Conservation (phyloP, 441 rosid species). For the Pelargonium australe region DNA sequence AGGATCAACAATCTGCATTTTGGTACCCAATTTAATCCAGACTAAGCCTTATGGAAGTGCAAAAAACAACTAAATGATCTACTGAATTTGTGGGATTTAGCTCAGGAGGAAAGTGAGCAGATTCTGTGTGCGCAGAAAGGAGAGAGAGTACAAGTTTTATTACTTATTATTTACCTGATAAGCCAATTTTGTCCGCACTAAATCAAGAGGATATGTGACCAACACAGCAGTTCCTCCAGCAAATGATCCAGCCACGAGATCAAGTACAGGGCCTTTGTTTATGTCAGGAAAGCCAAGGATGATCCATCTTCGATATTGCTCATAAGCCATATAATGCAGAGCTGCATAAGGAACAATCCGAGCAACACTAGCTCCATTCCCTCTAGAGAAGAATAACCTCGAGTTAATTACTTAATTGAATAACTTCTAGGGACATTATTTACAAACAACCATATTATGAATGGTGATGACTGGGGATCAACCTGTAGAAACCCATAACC, state of each 20-base stretch:
- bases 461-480: conserved; percentile 21
- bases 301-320: conserved; percentile 85
- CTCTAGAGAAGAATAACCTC: conserved; percentile 38
- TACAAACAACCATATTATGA: conserved; percentile 3
- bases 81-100: neutral
- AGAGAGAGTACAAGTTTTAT: too few species aligned
- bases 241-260: conserved; percentile 82
- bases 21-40: conserved; percentile 16
- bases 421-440: neutral
- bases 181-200: conserved; percentile 81
- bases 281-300: conserved; percentile 48
- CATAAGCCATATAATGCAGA: conserved; percentile 89
- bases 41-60: neutral
- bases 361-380: conserved; percentile 89
- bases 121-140: too few species aligned
- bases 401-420: conserved; percentile 6
- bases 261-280: conserved; percentile 77
- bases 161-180: conserved; percentile 54
- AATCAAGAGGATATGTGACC: conserved; percentile 81
- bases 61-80: neutral
- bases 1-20: conserved; percentile 59
- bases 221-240: conserved; percentile 92
- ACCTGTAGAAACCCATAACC: conserved; percentile 82
- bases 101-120: too few species aligned
- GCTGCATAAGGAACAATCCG: conserved; percentile 89